Evolutionary conservation across 495 filamentous ascomycete species (phyloP).

Genomic region (Durotheca rogersii): DNA sequence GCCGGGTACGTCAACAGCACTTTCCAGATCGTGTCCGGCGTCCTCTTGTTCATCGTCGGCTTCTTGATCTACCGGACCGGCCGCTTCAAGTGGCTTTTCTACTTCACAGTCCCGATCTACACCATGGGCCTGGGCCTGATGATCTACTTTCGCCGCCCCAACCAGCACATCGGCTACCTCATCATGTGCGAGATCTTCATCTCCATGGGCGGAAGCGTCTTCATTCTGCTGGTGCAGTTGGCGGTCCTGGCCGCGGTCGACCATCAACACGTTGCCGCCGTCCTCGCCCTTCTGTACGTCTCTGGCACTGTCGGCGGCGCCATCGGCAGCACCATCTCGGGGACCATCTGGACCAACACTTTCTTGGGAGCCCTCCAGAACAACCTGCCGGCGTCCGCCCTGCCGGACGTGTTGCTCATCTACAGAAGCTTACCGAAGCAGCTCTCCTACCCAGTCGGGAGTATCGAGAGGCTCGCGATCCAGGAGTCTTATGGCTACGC

Average conservation of each 20-base stretch:
- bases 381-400: constrained; percentile 46
- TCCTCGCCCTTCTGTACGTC: constrained; percentile 55
- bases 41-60: constrained; percentile 63
- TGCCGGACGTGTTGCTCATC: constrained; percentile 33
- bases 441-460: constrained; percentile 45
- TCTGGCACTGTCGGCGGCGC: constrained; percentile 56
- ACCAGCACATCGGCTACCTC: constrained; percentile 54
- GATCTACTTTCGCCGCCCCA: constrained; percentile 60
- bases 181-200: constrained; percentile 64
- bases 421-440: constrained; percentile 49
- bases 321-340: constrained; percentile 54
- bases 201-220: constrained; percentile 63
- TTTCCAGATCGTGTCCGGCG: constrained; percentile 71
- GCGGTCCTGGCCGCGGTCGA: constrained; percentile 56
- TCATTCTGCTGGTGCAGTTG: constrained; percentile 64
- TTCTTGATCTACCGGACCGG: constrained; percentile 59
- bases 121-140: constrained; percentile 63
- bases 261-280: constrained; percentile 58
- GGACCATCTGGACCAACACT: constrained; percentile 58
- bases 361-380: constrained; percentile 45
- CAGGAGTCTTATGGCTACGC: constrained; percentile 48
- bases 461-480: constrained; percentile 44
- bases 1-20: constrained; percentile 65
- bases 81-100: constrained; percentile 55
- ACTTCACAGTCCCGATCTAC: constrained; percentile 54